A percentile compares a stretch with the other conserved stretches of the same genome.
Conservation (phyloP, 306 rosid genomes). For the Cicer bijugum region DNA sequence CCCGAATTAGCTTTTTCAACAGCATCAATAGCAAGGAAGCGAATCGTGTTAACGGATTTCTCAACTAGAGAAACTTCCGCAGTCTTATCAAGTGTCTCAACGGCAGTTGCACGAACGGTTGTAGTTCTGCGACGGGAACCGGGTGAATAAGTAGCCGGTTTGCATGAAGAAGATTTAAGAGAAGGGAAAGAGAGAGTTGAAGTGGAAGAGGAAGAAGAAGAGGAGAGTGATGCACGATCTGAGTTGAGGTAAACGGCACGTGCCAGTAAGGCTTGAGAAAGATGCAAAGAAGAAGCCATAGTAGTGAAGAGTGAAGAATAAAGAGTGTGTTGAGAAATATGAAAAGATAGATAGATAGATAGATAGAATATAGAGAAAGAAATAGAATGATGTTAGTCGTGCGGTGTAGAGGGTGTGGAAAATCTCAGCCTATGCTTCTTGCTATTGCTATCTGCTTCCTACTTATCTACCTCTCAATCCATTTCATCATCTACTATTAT, state of each 20-base stretch:
- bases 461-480: constrained; percentile 53
- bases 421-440: constrained; percentile 49
- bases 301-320: background rate
- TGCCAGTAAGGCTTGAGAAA: constrained; percentile 79
- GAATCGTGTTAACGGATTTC: constrained; percentile 89
- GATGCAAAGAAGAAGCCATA: constrained; percentile 65
- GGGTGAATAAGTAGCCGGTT: constrained; percentile 18
- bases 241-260: constrained; percentile 68
- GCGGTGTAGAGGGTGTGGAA: constrained; percentile 39
- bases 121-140: background rate
- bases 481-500: background rate
- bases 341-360: too few relatives aligned
- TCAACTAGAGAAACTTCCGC: constrained; percentile 77
- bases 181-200: constrained; percentile 69
- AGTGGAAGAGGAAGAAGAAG: constrained; percentile 52
- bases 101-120: constrained; percentile 59
- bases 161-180: constrained; percentile 62
- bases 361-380: background rate
- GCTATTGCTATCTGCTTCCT: constrained; percentile 30
- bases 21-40: constrained; percentile 86
- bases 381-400: background rate
- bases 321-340: too few relatives aligned
- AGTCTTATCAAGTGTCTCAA: constrained; percentile 78
- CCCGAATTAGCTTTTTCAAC: constrained; percentile 99
- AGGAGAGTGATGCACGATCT: constrained; percentile 58